Evolutionary conservation across 768 basidiomycete genomes (phyloP).

Genomic region (Roridomyces roridus): DNA sequence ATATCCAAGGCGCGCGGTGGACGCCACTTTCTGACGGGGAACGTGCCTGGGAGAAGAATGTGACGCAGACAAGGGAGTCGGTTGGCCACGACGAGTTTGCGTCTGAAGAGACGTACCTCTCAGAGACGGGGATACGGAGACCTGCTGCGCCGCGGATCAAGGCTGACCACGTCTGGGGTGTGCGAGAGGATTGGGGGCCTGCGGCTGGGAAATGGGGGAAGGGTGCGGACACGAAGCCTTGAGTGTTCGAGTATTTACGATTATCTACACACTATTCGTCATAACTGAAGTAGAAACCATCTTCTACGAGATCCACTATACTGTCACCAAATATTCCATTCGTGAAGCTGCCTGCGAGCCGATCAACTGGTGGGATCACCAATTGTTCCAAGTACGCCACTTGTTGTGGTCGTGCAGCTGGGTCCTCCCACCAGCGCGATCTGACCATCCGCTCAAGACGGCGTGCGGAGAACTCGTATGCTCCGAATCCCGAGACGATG

Average conservation of each 20-base stretch:
- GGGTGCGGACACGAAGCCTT: conserved; percentile 16
- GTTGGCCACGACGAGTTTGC: conserved; percentile 26
- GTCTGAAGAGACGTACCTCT: conserved; percentile 27
- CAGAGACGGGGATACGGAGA: conserved; percentile 4
- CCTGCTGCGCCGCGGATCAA: conserved; percentile 41
- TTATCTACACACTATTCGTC: not conserved
- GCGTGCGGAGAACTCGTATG: not conserved
- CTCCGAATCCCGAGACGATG: not conserved
- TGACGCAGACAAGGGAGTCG: not conserved
- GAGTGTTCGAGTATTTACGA: conserved; percentile 7
- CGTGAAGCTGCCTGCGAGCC: not conserved
- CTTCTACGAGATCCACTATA: conserved; percentile 1
- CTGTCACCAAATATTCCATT: not conserved
- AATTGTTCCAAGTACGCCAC: not conserved
- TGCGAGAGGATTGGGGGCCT: conserved; percentile 45
- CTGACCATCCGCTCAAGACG: not conserved
- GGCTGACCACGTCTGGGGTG: conserved; percentile 45
- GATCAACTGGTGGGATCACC: not conserved
- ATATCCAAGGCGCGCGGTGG: conserved; percentile 40
- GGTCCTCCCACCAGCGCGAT: conserved; percentile 1
- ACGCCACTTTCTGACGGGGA: conserved; percentile 36
- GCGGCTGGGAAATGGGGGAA: conserved; percentile 27
- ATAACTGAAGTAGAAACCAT: not conserved
- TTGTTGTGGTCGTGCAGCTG: no score
- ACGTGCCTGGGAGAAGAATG: conserved; percentile 41